These are phyloP conservation scores for Elsinoe australis DNA, from an alignment of 2,329 filamentous ascomycete genomes.

Conservation along the genomic window DNA sequence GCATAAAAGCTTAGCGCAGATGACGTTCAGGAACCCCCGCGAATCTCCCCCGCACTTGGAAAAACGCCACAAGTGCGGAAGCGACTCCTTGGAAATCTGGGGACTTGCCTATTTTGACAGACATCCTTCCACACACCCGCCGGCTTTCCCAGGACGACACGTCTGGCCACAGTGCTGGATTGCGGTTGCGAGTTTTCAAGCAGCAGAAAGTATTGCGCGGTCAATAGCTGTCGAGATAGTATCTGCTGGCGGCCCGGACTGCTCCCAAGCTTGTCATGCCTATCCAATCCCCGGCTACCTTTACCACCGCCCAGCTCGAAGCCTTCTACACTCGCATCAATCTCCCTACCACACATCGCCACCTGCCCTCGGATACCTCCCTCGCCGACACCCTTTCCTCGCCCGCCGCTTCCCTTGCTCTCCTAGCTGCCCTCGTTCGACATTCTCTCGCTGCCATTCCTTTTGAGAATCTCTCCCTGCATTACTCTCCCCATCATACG, in stretches of 20 bases:
- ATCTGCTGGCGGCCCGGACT: too few relatives aligned
- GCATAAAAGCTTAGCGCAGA: background rate
- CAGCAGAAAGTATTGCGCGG: too few relatives aligned
- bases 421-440: conserved; percentile 25
- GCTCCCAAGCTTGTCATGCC: background rate
- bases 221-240: too few relatives aligned
- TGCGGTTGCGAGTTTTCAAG: too few relatives aligned
- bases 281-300: background rate
- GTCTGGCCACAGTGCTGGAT: too few relatives aligned
- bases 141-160: too few relatives aligned
- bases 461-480: conserved; percentile 51
- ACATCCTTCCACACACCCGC: too few relatives aligned
- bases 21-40: background rate
- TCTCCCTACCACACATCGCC: conserved; percentile 21
- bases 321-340: conserved; percentile 27
- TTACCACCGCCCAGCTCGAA: conserved; percentile 21
- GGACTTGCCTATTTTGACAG: conserved; percentile 8
- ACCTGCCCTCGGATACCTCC: background rate
- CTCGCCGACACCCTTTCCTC: background rate
- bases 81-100: conserved; percentile 6
- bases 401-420: conserved; percentile 19
- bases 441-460: conserved; percentile 43
- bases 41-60: background rate
- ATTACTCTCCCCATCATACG: conserved; percentile 44
- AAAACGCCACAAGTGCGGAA: conserved; percentile 10